Evolutionary conservation across 2,329 filamentous ascomycete species (phyloP).

Genomic region (Alternaria viburni): DNA sequence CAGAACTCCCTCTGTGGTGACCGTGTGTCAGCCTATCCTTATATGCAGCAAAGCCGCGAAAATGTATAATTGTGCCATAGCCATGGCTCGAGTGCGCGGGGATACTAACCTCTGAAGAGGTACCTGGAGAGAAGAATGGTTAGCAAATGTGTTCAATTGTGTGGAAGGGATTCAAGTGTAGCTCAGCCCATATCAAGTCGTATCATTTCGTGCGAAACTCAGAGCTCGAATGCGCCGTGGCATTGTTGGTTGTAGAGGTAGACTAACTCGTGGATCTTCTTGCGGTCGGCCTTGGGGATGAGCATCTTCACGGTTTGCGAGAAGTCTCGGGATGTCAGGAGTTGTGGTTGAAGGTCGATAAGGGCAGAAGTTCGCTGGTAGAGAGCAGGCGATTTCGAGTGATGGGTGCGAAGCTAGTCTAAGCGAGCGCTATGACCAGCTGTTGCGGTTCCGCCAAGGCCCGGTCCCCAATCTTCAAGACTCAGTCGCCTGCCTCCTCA

Average conservation of each 20-base stretch:
- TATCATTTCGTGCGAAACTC: constrained; percentile 37
- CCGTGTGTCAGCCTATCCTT: constrained; percentile 53
- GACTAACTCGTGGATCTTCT: constrained; percentile 99
- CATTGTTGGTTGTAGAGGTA: constrained; percentile 24
- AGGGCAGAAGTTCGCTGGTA: constrained; percentile 17
- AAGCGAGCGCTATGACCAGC: constrained; percentile 20
- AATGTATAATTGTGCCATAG: constrained; percentile 47
- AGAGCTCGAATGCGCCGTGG: constrained; percentile 31
- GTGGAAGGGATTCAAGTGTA: constrained; percentile 12
- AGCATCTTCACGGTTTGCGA: constrained; percentile 65
- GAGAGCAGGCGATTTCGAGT: constrained; percentile 14
- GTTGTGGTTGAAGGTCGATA: constrained; percentile 22
- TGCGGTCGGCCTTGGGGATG: constrained; percentile 99
- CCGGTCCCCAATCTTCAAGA: not conserved
- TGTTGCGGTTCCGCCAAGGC: constrained; percentile 5
- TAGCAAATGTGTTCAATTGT: constrained; percentile 28
- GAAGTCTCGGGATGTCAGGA: constrained; percentile 32
- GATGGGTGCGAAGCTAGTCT: constrained; percentile 18
- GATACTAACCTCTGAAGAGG: constrained; percentile 53
- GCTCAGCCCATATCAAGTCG: constrained; percentile 37
- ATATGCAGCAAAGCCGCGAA: constrained; percentile 43
- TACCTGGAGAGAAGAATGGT: constrained; percentile 35
- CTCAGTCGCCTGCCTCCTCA: not conserved
- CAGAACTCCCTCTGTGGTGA: constrained; percentile 73
- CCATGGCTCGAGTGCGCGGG: constrained; percentile 40